Evolutionary conservation across 192 early-diverging fungal genomes (phyloP).

Genomic region (Endogone sp.): DNA sequence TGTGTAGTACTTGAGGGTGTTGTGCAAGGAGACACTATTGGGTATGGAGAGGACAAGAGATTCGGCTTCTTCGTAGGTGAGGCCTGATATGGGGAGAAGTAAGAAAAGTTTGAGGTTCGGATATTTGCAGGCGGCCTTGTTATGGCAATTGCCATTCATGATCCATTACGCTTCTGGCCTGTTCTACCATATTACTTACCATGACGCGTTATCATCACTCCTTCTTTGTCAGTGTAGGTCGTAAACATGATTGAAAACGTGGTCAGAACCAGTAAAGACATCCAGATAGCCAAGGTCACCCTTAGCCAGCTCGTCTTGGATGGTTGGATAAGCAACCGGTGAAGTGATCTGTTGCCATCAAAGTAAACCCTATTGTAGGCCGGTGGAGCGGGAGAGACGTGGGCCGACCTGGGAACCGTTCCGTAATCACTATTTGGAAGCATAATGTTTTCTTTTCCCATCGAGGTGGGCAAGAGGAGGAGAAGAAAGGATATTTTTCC

Average conservation of each 20-base stretch:
- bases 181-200: not conserved
- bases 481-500: no score
- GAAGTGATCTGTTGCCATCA: not conserved
- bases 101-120: no score
- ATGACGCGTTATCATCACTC: not conserved
- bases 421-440: not conserved
- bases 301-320: not conserved
- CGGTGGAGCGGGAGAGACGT: no score
- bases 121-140: no score
- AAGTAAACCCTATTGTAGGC: not conserved
- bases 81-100: not conserved
- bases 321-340: not conserved
- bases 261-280: not conserved
- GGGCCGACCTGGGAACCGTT: not conserved
- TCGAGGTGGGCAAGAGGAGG: no score
- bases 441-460: no score
- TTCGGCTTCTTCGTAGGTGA: constrained; percentile 15
- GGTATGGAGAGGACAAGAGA: constrained; percentile 38
- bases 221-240: not conserved
- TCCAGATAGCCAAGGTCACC: not conserved
- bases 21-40: constrained; percentile 29
- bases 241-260: not conserved
- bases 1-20: constrained; percentile 45
- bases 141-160: no score
- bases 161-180: not conserved